Conservation (phyloP, 169 alveolate genomes). For the Plasmodium gallinaceum region DNA sequence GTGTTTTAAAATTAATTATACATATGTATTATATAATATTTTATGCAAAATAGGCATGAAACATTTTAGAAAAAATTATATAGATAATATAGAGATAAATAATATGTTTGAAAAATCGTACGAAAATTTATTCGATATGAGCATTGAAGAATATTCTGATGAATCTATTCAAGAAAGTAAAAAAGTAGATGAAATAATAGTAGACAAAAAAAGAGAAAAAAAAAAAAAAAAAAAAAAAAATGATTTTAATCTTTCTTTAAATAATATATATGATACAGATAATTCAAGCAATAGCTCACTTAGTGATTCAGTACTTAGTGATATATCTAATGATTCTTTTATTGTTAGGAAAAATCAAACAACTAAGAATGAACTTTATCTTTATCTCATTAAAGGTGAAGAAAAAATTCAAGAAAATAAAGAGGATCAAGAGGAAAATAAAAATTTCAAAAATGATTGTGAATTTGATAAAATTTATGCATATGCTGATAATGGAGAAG, state of each 20-base stretch:
- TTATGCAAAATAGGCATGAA: slow-evolving; percentile 13
- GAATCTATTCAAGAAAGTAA: not conserved
- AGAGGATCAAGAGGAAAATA: slow-evolving; percentile 1
- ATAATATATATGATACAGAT: slow-evolving; percentile 73
- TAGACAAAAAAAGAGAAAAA: not conserved
- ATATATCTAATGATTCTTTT: slow-evolving; percentile 63
- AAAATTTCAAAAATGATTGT: not conserved
- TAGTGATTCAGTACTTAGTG: slow-evolving; percentile 52
- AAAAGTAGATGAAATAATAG: not conserved
- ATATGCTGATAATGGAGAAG: slow-evolving; percentile 22
- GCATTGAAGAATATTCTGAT: not conserved
- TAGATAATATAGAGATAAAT: not conserved
- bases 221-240: slow-evolving; percentile 19
- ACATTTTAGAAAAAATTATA: not conserved
- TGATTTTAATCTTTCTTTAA: slow-evolving; percentile 31
- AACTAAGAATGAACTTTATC: not conserved
- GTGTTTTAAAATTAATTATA: slow-evolving; percentile 68
- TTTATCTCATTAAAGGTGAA: not conserved
- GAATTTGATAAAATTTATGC: slow-evolving; percentile 46
- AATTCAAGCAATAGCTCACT: slow-evolving; percentile 24
- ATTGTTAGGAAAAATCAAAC: slow-evolving; percentile 16
- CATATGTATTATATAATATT: slow-evolving; percentile 59
- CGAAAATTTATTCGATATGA: not conserved
- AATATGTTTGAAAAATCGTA: not conserved
- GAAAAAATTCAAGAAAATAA: not conserved